Evolutionary conservation across 2,329 filamentous ascomycete genomes (phyloP).

Genomic region (Nigrospora sphaerica): DNA sequence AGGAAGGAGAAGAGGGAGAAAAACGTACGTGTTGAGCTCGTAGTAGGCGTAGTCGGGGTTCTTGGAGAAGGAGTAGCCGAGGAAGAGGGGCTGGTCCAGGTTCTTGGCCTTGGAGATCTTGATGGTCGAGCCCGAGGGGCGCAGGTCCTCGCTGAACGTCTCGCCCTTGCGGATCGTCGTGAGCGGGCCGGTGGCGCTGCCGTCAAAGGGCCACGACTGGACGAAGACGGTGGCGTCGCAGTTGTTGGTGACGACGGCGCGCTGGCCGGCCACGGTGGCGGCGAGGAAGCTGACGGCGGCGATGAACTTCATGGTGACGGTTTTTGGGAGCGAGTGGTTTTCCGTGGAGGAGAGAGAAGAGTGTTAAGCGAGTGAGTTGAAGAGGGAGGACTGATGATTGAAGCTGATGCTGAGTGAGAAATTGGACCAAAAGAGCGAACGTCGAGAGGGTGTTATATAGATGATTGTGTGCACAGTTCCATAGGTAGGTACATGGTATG

Average conservation of each 20-base stretch:
- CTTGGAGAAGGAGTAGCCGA: slow-evolving; percentile 31
- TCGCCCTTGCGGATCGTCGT: slow-evolving; percentile 24
- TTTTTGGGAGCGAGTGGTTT: neutral
- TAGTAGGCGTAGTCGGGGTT: slow-evolving; percentile 32
- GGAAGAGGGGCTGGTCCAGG: slow-evolving; percentile 29
- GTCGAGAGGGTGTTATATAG: too few relatives aligned
- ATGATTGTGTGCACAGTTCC: too few relatives aligned
- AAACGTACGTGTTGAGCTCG: slow-evolving; percentile 28
- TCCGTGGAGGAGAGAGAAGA: too few relatives aligned
- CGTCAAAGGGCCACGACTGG: slow-evolving; percentile 28
- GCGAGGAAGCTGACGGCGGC: slow-evolving; percentile 22
- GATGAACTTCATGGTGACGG: slow-evolving; percentile 18
- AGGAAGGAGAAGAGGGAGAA: slow-evolving; percentile 1
- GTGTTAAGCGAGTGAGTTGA: too few relatives aligned
- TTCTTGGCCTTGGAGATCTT: slow-evolving; percentile 32
- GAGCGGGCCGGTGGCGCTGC: slow-evolving; percentile 20
- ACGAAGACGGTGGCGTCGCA: slow-evolving; percentile 25
- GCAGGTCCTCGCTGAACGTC: slow-evolving; percentile 27
- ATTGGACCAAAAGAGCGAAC: too few relatives aligned
- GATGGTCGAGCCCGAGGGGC: slow-evolving; percentile 28
- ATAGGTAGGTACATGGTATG: too few relatives aligned
- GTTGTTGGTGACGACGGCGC: slow-evolving; percentile 28
- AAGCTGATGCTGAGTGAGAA: too few relatives aligned
- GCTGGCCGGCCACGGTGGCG: slow-evolving; percentile 23
- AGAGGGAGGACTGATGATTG: too few relatives aligned